Base-by-base conservation (phyloP, 768 basidiomycete genomes). In the Boletus rubescentipes region DNA sequence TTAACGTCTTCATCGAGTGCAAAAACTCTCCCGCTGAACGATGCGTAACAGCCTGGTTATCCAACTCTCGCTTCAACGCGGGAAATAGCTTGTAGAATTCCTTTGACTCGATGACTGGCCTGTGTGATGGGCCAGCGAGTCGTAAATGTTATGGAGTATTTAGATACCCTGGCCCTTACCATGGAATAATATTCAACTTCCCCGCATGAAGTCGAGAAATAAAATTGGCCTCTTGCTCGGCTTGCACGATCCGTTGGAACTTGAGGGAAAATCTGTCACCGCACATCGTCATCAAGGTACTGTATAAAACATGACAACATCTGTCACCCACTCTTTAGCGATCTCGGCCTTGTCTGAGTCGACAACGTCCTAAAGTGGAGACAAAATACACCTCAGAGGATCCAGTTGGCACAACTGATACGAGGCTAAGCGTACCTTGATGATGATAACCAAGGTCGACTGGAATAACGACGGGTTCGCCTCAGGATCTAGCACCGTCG, bases 291-390 rank as follows among this genome's bases (percentile, higher is more conserved):
- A 51, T 35, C 18, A 26, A 6, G 29, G 4, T 6, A 6, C 7
- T 9, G 0, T 31, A 20, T 9, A 5, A 29, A 18, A 36, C 16
- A 16, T 0, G 12, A 34, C 9, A 11, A 40, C 0, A 35, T 1
- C 5, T 0, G 34, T 11, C 5, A 50, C 80, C 49, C 52, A 85
- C 84, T 86, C 84, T 66, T 73, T 70, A 5, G 75, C 76, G 23
- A 86, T 84, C 47, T 86, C 84, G 2, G 59, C 67, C 62, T 77
- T 81, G 66, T 86, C 84, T 0, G 80, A 77, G 48, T 86, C 84
- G 1, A 84, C 77, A 14, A 86, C 84, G 45, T 86, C 85, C 84
- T 86, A 51, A 18, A 15, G 46, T 14, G 15, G 18, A 31, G 6
- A 16, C 30, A 14, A 14, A 14, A 20, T 0, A 15, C 5, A 21